Base-by-base conservation (phyloP, 2,329 filamentous ascomycete species). In the Pseudocercospora pini-densiflorae region DNA sequence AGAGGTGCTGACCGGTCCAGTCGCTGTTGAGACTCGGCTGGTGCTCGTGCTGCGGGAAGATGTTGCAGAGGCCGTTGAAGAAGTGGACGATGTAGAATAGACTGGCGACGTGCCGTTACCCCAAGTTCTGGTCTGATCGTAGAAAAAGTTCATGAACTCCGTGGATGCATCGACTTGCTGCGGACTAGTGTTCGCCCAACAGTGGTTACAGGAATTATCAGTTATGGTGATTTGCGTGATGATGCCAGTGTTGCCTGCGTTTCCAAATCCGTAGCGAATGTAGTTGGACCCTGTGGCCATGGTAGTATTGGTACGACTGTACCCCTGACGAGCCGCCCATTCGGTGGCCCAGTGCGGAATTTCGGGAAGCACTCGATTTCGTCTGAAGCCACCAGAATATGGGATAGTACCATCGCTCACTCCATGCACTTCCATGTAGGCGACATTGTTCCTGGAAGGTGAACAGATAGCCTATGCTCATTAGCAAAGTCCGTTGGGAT, bases 351-450 rank as follows among this genome's bases (percentile, higher is more conserved):
- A 80, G 63, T 68, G 71, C 12, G 70, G 71, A 31, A 73, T 65
- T 2, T 65, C 53, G 1, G 72, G 72, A 1, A 72, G 57, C 31
- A 65, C 47, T 4, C 45, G 29, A 9, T 53, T 16, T 47, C 69
- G 59, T 24, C 64, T 61, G 33, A 49, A 1, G 64, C 59, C 61
- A 19, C 81, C 81, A 0, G 59, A 40, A 58, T 82, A 83, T 0
- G 68, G 62, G 27, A 83, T 83, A 0, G 75, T 78, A 9, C 68
- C 70, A 65, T 83, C 81, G 3, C 67, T 69, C 6, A 73, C 74
- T 27, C 81, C 81, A 61, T 83, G 81, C 23, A 82, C 78, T 54
- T 83, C 81, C 59, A 83, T 71, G 23, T 82, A 73, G 0, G 79
- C 80, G 29, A 79, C 76, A 6, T 63, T 68, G 24, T 58, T 70